These are phyloP conservation scores for Limtongia smithiae DNA, from an alignment of 805 yeast genomes.

Conservation along the genomic window DNA sequence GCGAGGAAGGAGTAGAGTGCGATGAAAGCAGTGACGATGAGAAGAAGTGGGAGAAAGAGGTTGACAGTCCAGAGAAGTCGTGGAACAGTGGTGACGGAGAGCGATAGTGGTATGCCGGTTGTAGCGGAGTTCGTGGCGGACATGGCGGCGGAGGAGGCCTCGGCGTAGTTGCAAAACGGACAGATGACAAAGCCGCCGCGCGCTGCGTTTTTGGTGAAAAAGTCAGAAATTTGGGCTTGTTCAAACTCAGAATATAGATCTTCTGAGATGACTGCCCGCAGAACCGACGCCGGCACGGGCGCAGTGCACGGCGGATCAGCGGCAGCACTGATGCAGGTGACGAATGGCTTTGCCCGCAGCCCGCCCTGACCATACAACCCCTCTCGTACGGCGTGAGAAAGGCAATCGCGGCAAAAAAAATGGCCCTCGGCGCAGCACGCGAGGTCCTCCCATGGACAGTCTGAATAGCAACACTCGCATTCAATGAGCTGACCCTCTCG, in stretches of 20 bases:
- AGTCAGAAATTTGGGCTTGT: slow-evolving; percentile 18
- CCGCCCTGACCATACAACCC: slow-evolving; percentile 28
- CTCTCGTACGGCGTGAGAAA: slow-evolving; percentile 15
- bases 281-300: slow-evolving; percentile 10
- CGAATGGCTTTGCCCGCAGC: slow-evolving; percentile 21
- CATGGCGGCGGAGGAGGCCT: slow-evolving; percentile 21
- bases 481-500: slow-evolving; percentile 23
- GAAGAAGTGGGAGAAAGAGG: neutral
- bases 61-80: slow-evolving; percentile 1
- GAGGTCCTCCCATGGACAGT: slow-evolving; percentile 28
- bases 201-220: slow-evolving; percentile 7
- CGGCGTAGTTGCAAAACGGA: slow-evolving; percentile 26
- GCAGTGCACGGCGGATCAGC: slow-evolving; percentile 20
- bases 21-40: neutral
- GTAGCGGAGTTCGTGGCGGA: neutral
- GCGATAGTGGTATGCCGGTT: slow-evolving; percentile 3
- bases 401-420: slow-evolving; percentile 26
- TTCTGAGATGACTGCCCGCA: slow-evolving; percentile 12
- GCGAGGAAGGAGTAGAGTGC: neutral
- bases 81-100: slow-evolving; percentile 2
- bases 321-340: slow-evolving; percentile 24
- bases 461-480: slow-evolving; percentile 29
- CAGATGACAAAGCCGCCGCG: slow-evolving; percentile 16
- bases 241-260: slow-evolving; percentile 19
- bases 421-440: slow-evolving; percentile 25